Evolutionary conservation across 495 filamentous ascomycete genomes (phyloP).

Genomic region (Aspergillus egyptiacus): DNA sequence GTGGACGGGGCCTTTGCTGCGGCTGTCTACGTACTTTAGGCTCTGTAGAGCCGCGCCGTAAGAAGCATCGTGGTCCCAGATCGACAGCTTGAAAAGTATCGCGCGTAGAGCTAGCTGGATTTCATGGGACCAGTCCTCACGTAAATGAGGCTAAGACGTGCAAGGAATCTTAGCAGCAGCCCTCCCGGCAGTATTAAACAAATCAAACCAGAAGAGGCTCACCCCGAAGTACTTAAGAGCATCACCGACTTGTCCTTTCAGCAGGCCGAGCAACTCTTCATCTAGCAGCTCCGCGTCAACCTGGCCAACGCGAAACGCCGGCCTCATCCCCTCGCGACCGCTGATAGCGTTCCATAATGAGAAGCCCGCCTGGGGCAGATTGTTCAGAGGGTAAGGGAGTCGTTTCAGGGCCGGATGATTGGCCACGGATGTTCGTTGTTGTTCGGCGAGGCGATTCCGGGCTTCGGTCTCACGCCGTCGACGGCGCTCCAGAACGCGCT

Average conservation of each 20-base stretch:
- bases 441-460: slow-evolving; percentile 49
- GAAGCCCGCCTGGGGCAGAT: slow-evolving; percentile 50
- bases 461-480: slow-evolving; percentile 60
- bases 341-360: slow-evolving; percentile 64
- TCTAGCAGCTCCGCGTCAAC: slow-evolving; percentile 94
- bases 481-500: slow-evolving; percentile 73
- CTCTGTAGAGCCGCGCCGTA: slow-evolving; percentile 94
- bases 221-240: slow-evolving; percentile 80
- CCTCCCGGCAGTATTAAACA: too few relatives aligned
- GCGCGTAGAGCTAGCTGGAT: slow-evolving; percentile 71
- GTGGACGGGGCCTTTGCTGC: slow-evolving; percentile 54
- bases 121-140: slow-evolving; percentile 81
- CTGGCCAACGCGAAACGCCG: slow-evolving; percentile 90
- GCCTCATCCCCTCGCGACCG: slow-evolving; percentile 71
- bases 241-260: slow-evolving; percentile 83
- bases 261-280: slow-evolving; percentile 80
- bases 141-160: slow-evolving; percentile 46
- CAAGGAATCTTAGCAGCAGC: background rate
- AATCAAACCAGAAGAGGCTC: slow-evolving; percentile 26
- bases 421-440: slow-evolving; percentile 53
- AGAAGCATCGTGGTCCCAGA: slow-evolving; percentile 93
- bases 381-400: slow-evolving; percentile 60
- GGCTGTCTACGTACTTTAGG: slow-evolving; percentile 80
- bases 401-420: slow-evolving; percentile 45
- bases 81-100: slow-evolving; percentile 84